Evolutionary conservation across 192 early-diverging fungal species (phyloP).

Genomic region (Gigaspora rosea): DNA sequence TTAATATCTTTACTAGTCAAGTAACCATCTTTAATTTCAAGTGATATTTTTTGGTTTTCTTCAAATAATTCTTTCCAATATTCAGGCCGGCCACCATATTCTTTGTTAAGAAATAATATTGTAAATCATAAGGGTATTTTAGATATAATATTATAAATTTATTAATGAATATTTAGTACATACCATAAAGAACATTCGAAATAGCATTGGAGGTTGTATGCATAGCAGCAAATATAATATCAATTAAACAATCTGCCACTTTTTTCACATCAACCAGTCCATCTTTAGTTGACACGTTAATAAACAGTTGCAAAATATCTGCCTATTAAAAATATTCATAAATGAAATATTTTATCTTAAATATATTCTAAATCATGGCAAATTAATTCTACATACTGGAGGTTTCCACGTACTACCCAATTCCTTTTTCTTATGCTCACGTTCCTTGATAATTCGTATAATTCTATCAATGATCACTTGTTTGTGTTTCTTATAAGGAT

Average conservation of each 20-base stretch:
- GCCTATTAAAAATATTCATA: too few relatives aligned
- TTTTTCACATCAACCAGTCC: neutral
- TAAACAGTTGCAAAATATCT: neutral
- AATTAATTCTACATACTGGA: too few relatives aligned
- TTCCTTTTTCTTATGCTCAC: too few relatives aligned
- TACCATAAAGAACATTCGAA: neutral
- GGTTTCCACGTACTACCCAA: too few relatives aligned
- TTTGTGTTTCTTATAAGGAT: too few relatives aligned
- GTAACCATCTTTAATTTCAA: neutral
- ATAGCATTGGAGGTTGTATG: neutral
- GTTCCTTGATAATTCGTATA: too few relatives aligned
- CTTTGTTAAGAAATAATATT: neutral
- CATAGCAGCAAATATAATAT: neutral
- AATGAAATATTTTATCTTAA: too few relatives aligned
- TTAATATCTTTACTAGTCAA: neutral
- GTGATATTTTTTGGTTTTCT: neutral
- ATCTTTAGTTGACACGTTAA: neutral
- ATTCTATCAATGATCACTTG: too few relatives aligned
- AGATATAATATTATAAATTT: neutral
- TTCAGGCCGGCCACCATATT: neutral
- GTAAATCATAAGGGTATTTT: too few relatives aligned
- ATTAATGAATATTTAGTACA: neutral
- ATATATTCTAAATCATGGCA: too few relatives aligned
- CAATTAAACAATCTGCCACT: neutral
- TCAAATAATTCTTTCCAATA: conserved; percentile 3